Evolutionary conservation across 2,329 filamentous ascomycete genomes (phyloP).

Genomic region (Escovopsis sp.): DNA sequence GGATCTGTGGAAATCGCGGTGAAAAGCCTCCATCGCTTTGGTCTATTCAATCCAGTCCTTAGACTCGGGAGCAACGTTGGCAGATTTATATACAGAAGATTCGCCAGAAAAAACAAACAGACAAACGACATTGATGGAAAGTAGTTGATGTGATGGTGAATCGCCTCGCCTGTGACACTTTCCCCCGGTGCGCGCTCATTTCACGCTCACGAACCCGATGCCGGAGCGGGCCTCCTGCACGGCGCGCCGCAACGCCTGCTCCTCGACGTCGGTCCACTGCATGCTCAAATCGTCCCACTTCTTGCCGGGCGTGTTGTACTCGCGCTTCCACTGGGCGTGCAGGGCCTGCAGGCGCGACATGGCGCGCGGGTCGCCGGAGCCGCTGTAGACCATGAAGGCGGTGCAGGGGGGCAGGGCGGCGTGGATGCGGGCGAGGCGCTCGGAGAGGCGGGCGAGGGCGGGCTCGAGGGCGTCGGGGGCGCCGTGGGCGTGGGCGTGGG

Average conservation of each 20-base stretch:
- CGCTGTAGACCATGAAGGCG: constrained; percentile 48
- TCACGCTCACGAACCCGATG: constrained; percentile 50
- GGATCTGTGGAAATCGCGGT: too few species aligned
- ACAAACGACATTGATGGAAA: too few species aligned
- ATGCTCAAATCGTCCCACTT: constrained; percentile 55
- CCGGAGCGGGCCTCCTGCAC: constrained; percentile 43
- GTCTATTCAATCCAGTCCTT: too few species aligned
- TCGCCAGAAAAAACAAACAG: too few species aligned
- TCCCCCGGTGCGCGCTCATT: constrained; percentile 24
- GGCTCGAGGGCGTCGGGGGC: constrained; percentile 25
- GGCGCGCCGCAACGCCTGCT: constrained; percentile 45
- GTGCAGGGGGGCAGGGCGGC: constrained; percentile 48
- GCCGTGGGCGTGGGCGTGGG: constrained; percentile 8
- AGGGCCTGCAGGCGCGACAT: constrained; percentile 48
- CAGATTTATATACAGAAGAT: too few species aligned
- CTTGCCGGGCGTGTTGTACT: constrained; percentile 47
- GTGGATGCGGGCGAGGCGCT: constrained; percentile 40
- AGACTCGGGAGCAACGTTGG: too few species aligned
- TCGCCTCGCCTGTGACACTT: too few species aligned
- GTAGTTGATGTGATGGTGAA: too few species aligned
- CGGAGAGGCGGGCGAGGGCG: constrained; percentile 30
- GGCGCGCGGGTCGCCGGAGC: constrained; percentile 52
- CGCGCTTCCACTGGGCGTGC: constrained; percentile 45
- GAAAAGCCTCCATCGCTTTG: too few species aligned
- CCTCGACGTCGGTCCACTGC: constrained; percentile 53